Percentiles rank a stretch among this genome's conserved stretches.
These are phyloP conservation scores for Aspergillus sclerotiicarbonarius DNA, from an alignment of 495 filamentous ascomycete genomes.

Conservation along the genomic window DNA sequence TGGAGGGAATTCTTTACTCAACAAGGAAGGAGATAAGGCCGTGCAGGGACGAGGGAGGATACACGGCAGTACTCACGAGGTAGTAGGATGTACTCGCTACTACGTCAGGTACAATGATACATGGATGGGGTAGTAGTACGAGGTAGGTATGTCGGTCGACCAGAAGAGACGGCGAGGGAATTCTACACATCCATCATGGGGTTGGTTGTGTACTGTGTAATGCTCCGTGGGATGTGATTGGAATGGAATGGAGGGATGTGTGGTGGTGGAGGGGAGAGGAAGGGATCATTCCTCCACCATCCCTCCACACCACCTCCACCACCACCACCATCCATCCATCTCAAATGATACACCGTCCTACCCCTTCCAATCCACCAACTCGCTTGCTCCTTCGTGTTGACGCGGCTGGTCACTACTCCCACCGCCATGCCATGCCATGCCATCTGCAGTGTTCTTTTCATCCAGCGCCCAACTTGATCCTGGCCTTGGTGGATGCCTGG, in stretches of 20 bases:
- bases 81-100: no score
- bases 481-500: neutral
- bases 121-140: neutral
- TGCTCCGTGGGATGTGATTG: no score
- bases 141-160: neutral
- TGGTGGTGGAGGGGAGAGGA: neutral
- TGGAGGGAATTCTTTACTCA: neutral
- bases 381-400: neutral
- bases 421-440: neutral
- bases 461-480: no score
- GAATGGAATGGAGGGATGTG: neutral
- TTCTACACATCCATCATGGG: slow-evolving; percentile 1
- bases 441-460: no score
- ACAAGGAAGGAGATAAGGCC: neutral
- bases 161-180: neutral
- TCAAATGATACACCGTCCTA: neutral
- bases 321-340: neutral
- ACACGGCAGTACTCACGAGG: neutral
- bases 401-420: neutral
- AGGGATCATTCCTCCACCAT: no score
- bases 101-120: neutral
- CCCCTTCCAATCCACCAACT: neutral
- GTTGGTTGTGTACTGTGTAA: neutral
- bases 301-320: neutral
- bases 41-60: neutral